phyloP scores from a whole-genome alignment of 2,329 filamentous ascomycete species.

The Sphaerulina populicola region DNA sequence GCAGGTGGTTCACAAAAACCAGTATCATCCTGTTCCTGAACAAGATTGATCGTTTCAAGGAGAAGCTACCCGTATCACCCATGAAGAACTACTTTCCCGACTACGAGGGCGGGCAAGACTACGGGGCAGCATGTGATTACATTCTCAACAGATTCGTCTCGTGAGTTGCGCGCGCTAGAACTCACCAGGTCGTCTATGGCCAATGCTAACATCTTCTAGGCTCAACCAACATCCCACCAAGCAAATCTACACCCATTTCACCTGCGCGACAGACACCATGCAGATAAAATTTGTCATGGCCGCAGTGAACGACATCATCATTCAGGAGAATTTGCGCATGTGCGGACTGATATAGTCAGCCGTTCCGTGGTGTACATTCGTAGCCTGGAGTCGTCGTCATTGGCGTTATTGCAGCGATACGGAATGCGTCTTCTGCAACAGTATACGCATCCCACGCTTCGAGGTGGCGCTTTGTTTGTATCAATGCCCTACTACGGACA shows the following conservation, averaged over 20 bases:
- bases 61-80: slow-evolving; percentile 63
- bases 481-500: background rate
- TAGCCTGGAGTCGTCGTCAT: background rate
- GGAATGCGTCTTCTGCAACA: slow-evolving; percentile 10
- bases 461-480: background rate
- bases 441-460: slow-evolving; percentile 11
- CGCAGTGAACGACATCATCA: slow-evolving; percentile 99
- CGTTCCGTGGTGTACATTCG: background rate
- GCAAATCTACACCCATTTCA: slow-evolving; percentile 99
- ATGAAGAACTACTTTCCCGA: slow-evolving; percentile 72
- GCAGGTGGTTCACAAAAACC: slow-evolving; percentile 63
- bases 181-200: background rate
- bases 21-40: slow-evolving; percentile 66
- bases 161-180: slow-evolving; percentile 21
- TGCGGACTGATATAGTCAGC: slow-evolving; percentile 78
- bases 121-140: slow-evolving; percentile 92
- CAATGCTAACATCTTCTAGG: slow-evolving; percentile 24
- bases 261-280: slow-evolving; percentile 95
- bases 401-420: slow-evolving; percentile 7
- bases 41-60: slow-evolving; percentile 69
- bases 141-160: slow-evolving; percentile 93
- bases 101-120: slow-evolving; percentile 89
- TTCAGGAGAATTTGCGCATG: slow-evolving; percentile 95
- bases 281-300: slow-evolving; percentile 99
- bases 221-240: slow-evolving; percentile 99